These are phyloP conservation scores for Tieghemiomyces parasiticus DNA, from an alignment of 192 early-diverging fungal species.

Conservation along the genomic window DNA sequence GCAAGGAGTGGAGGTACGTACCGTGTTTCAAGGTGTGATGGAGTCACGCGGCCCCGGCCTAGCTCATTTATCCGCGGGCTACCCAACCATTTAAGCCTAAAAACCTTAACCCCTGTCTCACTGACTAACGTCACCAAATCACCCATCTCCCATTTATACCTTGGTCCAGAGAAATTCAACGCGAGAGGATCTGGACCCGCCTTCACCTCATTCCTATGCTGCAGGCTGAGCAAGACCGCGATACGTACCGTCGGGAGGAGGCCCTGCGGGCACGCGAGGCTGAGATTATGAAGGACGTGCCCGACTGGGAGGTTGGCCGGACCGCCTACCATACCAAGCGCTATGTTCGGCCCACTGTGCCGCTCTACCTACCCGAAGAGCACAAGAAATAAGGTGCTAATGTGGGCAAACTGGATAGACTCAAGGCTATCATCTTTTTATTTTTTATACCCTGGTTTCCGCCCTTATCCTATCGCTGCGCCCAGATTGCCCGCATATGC, in stretches of 20 bases:
- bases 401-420: too few relatives aligned
- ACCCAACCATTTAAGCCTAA: background rate
- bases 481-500: too few relatives aligned
- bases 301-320: conserved; percentile 60
- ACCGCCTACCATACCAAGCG: conserved; percentile 83
- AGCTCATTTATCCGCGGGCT: background rate
- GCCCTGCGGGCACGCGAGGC: conserved; percentile 59
- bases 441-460: too few relatives aligned
- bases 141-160: background rate
- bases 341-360: conserved; percentile 31
- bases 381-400: too few relatives aligned
- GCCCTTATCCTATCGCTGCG: too few relatives aligned
- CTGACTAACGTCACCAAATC: conserved; percentile 7
- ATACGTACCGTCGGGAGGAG: conserved; percentile 64
- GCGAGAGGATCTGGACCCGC: conserved; percentile 88
- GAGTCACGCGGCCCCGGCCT: background rate
- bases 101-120: too few relatives aligned
- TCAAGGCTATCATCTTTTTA: too few relatives aligned
- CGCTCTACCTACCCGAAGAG: conserved; percentile 1
- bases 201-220: conserved; percentile 84
- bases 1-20: conserved; percentile 43
- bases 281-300: conserved; percentile 75
- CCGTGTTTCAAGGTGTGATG: background rate
- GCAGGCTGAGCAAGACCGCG: conserved; percentile 87
- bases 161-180: conserved; percentile 56